Conservation (phyloP, 2,329 filamentous ascomycete genomes). For the Colletotrichum sp. region DNA sequence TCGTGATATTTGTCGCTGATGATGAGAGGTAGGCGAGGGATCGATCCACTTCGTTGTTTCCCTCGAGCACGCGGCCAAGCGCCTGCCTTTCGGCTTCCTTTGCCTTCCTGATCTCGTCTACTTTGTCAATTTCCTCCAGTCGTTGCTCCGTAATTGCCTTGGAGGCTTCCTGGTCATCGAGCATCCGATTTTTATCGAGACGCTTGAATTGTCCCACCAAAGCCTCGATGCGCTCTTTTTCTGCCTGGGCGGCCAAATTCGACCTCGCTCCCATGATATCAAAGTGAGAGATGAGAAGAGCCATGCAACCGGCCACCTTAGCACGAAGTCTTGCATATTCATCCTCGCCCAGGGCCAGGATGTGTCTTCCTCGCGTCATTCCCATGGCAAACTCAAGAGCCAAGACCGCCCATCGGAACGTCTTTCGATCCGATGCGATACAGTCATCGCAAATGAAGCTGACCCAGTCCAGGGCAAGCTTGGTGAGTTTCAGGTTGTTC, state of each 20-base stretch:
- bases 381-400: conserved; percentile 97
- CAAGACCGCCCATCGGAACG: conserved; percentile 95
- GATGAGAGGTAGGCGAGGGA: conserved; percentile 93
- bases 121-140: conserved; percentile 70
- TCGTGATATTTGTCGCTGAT: conserved; percentile 90
- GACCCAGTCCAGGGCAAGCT: conserved; percentile 94
- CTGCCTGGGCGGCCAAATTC: conserved; percentile 89
- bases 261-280: conserved; percentile 98
- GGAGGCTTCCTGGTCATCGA: conserved; percentile 86
- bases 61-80: conserved; percentile 88
- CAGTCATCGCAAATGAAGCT: conserved; percentile 98
- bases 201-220: conserved; percentile 76
- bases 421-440: conserved; percentile 89
- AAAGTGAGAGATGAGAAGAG: conserved; percentile 94
- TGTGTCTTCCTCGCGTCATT: conserved; percentile 93
- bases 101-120: conserved; percentile 80
- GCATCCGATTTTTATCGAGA: conserved; percentile 74
- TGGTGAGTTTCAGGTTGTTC: conserved; percentile 95
- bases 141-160: conserved; percentile 77
- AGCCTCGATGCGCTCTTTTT: conserved; percentile 86
- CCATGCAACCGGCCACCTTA: conserved; percentile 98
- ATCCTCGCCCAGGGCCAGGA: conserved; percentile 85
- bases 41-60: conserved; percentile 93
- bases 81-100: conserved; percentile 86
- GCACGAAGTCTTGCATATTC: conserved; percentile 83